Base-by-base conservation (phyloP, 208 protist species). In the Crithidia bombi region DNA sequence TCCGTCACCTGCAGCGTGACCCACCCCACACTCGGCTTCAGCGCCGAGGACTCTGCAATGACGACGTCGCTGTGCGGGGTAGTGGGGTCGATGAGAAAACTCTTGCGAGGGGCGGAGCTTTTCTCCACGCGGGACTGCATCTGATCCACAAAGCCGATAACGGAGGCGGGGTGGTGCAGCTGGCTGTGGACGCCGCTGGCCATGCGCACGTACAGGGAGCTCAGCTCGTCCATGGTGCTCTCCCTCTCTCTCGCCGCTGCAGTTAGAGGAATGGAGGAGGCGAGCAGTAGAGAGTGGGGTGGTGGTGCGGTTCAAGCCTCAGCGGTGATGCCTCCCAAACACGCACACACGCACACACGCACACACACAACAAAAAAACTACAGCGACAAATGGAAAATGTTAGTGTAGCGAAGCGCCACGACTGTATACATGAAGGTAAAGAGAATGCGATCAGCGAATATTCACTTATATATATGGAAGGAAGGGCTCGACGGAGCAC, bases 1-100 rank as follows among this genome's bases (percentile, higher is more conserved):
- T 97, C 91, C 23, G 91, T 96, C 11, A 93, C 90, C 65, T 95
- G 89, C 65, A 96, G 69, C 14, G 94, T 97, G n/a, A 96, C 82
- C 92, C 94, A 97, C 15, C 94, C 92, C 51, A 93, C 86, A n/a
- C 89, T 83, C 3, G 87, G 86, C 76, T 97, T 97, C 77, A 96
- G 89, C 33, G 83, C 94, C 19, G 89, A 90, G 21, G 86, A 82
- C 77, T 97, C 91, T 3, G 89, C 92, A 32, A 97, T 87, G 52
- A 96, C 85, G 14, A 82, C 89, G 80, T 97, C 94, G 32, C 88
- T 90, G 78, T 87, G 94, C 19, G 89, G 89, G 9, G 94, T 97
- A 5, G 89, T 88, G 1, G 88, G 75, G 83, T 97, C 91, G 36
- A 97, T 80, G 26, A 96, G 69, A 65, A 95, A 96, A 54, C 92